phyloP scores from a whole-genome alignment of 2,329 filamentous ascomycete species.

The Exutisphaerella laricina region DNA sequence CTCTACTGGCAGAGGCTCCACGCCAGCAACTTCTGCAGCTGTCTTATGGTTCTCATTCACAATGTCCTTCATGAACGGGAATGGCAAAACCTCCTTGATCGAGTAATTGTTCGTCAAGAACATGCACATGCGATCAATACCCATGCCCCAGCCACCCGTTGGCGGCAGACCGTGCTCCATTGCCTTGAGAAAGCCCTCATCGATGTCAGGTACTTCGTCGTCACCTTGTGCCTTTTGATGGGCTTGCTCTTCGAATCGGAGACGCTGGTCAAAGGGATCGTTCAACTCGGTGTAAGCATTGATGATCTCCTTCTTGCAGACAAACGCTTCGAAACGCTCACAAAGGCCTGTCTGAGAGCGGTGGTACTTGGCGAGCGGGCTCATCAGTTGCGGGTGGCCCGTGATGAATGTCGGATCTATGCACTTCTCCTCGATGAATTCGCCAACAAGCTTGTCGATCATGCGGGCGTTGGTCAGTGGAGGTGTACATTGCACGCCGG shows the following conservation, averaged over 20 bases:
- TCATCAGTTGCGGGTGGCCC: slow-evolving; percentile 80
- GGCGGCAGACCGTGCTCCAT: slow-evolving; percentile 89
- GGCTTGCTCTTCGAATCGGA: slow-evolving; percentile 91
- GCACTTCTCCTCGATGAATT: slow-evolving; percentile 92
- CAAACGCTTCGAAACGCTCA: slow-evolving; percentile 96
- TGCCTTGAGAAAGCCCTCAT: slow-evolving; percentile 89
- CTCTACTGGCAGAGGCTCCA: slow-evolving; percentile 56
- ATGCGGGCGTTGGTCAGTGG: slow-evolving; percentile 92
- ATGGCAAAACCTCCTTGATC: slow-evolving; percentile 92
- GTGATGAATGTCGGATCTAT: slow-evolving; percentile 90
- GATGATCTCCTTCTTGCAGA: slow-evolving; percentile 93
- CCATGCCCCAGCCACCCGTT: slow-evolving; percentile 91
- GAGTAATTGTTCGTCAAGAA: slow-evolving; percentile 93
- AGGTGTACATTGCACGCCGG: slow-evolving; percentile 80
- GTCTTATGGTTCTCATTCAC: slow-evolving; percentile 39
- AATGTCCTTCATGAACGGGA: slow-evolving; percentile 95
- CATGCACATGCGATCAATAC: slow-evolving; percentile 90
- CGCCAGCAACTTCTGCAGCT: slow-evolving; percentile 58
- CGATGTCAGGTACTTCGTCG: slow-evolving; percentile 91
- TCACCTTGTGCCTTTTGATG: slow-evolving; percentile 94
- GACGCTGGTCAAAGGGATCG: slow-evolving; percentile 88
- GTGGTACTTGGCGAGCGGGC: slow-evolving; percentile 92
- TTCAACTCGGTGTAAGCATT: slow-evolving; percentile 99
- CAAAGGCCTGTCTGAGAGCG: slow-evolving; percentile 75
- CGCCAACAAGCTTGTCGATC: slow-evolving; percentile 85